Base-by-base conservation (phyloP, 2,329 filamentous ascomycete genomes). In the Aureobasidium mangrovei region DNA sequence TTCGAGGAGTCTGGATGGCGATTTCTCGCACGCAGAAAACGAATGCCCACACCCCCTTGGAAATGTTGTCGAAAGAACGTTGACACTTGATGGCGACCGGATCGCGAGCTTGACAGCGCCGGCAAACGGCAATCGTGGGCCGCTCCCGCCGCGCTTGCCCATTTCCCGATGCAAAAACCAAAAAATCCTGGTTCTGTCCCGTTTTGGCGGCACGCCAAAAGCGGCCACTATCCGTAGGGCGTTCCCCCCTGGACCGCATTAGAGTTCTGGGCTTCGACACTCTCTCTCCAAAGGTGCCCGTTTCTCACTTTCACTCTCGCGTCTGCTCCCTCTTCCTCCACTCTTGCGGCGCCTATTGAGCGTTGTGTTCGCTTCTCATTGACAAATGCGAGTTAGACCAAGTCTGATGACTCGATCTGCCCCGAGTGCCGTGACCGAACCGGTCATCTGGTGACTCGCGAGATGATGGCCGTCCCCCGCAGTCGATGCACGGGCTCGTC, bases 71-170 rank as follows among this genome's bases (percentile, higher is more conserved):
- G 31, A 51, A 7, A 38, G 38, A 40, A 53, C 49, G 49, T 53
- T 53, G 39, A 42, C 47, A 41, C 47, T 35, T 42, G 47, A 42
- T 52, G 38, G 39, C 36, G 47, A 42, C 36, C 39, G 47, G 24
- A 41, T 52, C 42, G 47, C 36, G 40, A 53, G n/a, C 49, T 53
- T 53, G 49, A 53, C 49, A 53, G 49, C 49, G 33, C 49, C 49
- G 32, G 49, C 49, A 18, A 53, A 53, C 49, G 49, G 49, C 38
- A 53, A 39, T 53, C 24, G 49, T 53, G 49, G 49, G 8, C 49
- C 49, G 49, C 49, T 26, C 49, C 49, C 39, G 10, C 47, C 18
- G 18, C 36, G 47, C 47, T 35, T 39, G 8, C 9, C 31, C 47
- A 27, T 3, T 5, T 33, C 38, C 26, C 26, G 28, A 29, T 26